Evolutionary conservation across 306 rosid genomes (phyloP).

Genomic region (Herpetospermum pedunculosum): DNA sequence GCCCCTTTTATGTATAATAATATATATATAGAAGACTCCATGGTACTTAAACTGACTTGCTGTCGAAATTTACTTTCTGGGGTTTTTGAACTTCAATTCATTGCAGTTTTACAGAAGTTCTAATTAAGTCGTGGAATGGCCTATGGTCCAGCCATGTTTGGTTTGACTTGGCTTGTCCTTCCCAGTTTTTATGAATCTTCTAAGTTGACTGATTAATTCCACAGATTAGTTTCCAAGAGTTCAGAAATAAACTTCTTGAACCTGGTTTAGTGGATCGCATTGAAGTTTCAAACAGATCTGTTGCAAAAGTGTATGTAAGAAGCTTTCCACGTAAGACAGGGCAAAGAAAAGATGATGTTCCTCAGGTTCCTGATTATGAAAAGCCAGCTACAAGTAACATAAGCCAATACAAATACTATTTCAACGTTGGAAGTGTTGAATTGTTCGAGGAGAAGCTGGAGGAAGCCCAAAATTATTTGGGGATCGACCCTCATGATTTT

Average conservation of each 20-base stretch:
- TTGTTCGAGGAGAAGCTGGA: conserved; percentile 93
- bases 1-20: background rate
- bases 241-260: conserved; percentile 78
- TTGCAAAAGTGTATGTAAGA: conserved; percentile 74
- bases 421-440: conserved; percentile 85
- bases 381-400: conserved; percentile 29
- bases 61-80: background rate
- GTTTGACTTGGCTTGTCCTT: background rate
- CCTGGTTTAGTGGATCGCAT: conserved; percentile 83
- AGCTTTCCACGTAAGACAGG: conserved; percentile 27
- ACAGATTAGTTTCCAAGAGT: conserved; percentile 97
- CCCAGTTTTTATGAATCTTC: background rate
- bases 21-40: background rate
- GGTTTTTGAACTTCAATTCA: background rate
- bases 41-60: background rate
- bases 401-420: conserved; percentile 58
- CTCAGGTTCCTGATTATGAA: conserved; percentile 38
- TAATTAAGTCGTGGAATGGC: background rate
- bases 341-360: conserved; percentile 44
- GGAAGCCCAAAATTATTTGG: conserved; percentile 73
- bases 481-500: conserved; percentile 65
- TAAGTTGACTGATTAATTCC: conserved; percentile 1
- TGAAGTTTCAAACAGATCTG: conserved; percentile 71
- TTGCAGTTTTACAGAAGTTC: background rate
- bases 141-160: background rate